phyloP scores from a whole-genome alignment of 176 grass and related monocot genomes.

The Neostapfia colusana region DNA sequence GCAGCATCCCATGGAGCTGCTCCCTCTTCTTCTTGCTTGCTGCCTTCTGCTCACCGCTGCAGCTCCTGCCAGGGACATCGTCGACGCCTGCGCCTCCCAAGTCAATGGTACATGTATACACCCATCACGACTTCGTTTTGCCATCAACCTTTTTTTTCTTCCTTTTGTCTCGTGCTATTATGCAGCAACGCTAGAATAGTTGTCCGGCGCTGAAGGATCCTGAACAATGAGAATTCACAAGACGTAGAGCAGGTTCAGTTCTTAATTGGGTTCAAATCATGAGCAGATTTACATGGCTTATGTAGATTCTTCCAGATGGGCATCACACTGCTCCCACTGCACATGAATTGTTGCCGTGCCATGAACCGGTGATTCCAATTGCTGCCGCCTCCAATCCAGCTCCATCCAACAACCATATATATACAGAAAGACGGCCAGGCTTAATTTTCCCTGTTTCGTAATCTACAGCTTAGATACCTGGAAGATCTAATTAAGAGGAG shows the following conservation, averaged over 20 bases:
- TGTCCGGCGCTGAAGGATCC: neutral
- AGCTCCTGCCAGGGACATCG: conserved; percentile 35
- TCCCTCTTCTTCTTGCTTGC: conserved; percentile 37
- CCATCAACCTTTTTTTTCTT: neutral
- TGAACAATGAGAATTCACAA: neutral
- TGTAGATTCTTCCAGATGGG: too few species aligned
- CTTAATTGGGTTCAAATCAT: too few species aligned
- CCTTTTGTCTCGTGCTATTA: neutral
- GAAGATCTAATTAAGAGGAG: neutral
- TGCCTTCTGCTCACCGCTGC: conserved; percentile 47
- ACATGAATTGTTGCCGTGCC: too few species aligned
- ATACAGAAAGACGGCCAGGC: neutral
- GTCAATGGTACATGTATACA: conserved; percentile 34
- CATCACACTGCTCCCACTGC: too few species aligned
- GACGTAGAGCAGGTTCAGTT: too few species aligned
- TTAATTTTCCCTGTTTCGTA: neutral
- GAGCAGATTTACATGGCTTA: too few species aligned
- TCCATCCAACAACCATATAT: neutral
- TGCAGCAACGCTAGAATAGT: neutral
- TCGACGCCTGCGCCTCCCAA: conserved; percentile 52
- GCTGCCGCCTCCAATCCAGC: neutral
- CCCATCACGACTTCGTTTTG: neutral
- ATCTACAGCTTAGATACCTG: neutral
- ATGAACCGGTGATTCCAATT: neutral
- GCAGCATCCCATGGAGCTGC: conserved; percentile 36